Base-by-base conservation (phyloP, 2,329 filamentous ascomycete species). In the Verticillium albo-atrum region DNA sequence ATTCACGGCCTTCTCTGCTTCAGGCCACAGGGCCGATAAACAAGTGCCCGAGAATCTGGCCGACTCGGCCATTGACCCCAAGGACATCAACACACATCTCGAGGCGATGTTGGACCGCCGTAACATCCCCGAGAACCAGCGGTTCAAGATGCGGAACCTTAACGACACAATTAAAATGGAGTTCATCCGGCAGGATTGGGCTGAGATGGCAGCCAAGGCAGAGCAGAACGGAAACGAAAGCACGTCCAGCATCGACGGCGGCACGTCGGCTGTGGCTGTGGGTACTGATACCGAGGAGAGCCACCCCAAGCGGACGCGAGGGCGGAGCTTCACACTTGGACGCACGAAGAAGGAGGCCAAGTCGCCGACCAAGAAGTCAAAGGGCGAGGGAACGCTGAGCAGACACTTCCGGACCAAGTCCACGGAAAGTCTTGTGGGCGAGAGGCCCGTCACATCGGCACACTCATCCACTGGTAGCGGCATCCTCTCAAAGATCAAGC, bases 121-220 rank as follows among this genome's bases (percentile, higher is more conserved):
- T 64, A 97, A 98, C 68, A 96, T 98, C 58, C 93, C 94, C 3
- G 91, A 96, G 69, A 90, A 97, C 64, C 92, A 97, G 80, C 84
- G 94, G 58, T 92, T 94, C 73, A 96, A 96, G 77, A 97, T 99
- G 92, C 86, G 94, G 53, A 93, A 88, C 59, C 79, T 99, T 61
- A 92, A 91, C 63, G 84, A 91, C 64, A 89, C 90, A 35, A 93
- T 98, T 78, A 99, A 99, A 76, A 91, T 92, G 71, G 93, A 98
- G 70, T 96, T 99, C 68, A 92, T 98, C 67, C 88, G 89, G 57
- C 93, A 96, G 72, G 91, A 97, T 71, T 91, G 90, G 80, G 86
- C 85, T 6, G 89, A 89, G 71, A 87, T 82, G 74, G 80, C 82
- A 57, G 76, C 78, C 66, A 75, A 75, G 70, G 27, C n/a, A n/a